A percentile compares a stretch with the other conserved stretches of the same genome.
Evolutionary conservation across 148 eudicot genomes (phyloP).

Genomic region (Spergularia bocconei): DNA sequence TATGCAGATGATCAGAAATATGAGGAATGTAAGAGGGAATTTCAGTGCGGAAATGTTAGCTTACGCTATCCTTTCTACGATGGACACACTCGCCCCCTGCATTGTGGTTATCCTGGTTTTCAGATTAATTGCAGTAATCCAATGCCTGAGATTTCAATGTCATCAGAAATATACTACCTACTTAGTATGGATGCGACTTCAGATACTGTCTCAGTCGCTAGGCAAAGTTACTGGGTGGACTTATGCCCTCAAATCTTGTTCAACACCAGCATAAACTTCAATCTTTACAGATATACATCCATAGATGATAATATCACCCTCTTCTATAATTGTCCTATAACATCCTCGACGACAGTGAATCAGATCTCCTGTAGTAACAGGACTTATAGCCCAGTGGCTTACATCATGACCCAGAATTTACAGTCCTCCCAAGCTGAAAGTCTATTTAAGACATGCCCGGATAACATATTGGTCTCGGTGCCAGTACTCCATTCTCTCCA

Average conservation of each 20-base stretch:
- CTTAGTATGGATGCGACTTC: slow-evolving; percentile 1
- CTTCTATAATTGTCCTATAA: slow-evolving; percentile 33
- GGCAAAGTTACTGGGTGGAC: slow-evolving; percentile 28
- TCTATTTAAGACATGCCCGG: neutral
- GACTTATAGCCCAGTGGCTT: neutral
- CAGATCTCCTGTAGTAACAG: neutral
- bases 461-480: neutral
- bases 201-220: slow-evolving; percentile 31
- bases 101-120: slow-evolving; percentile 59
- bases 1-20: slow-evolving; percentile 16
- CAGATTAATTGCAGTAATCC: slow-evolving; percentile 30
- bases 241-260: slow-evolving; percentile 24
- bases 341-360: neutral
- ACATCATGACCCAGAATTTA: neutral
- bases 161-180: slow-evolving; percentile 30
- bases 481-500: neutral
- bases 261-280: slow-evolving; percentile 31
- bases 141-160: slow-evolving; percentile 20
- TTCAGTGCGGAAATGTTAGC: slow-evolving; percentile 32
- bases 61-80: slow-evolving; percentile 64
- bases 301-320: slow-evolving; percentile 34
- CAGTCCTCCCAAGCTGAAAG: neutral
- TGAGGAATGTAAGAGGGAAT: slow-evolving; percentile 30
- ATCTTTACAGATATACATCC: slow-evolving; percentile 21
- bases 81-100: slow-evolving; percentile 25